Evolutionary conservation across 2,329 filamentous ascomycete species (phyloP), one percentile per base, ranked within the genome.

Genomic region (Trichothecium roseum): DNA sequence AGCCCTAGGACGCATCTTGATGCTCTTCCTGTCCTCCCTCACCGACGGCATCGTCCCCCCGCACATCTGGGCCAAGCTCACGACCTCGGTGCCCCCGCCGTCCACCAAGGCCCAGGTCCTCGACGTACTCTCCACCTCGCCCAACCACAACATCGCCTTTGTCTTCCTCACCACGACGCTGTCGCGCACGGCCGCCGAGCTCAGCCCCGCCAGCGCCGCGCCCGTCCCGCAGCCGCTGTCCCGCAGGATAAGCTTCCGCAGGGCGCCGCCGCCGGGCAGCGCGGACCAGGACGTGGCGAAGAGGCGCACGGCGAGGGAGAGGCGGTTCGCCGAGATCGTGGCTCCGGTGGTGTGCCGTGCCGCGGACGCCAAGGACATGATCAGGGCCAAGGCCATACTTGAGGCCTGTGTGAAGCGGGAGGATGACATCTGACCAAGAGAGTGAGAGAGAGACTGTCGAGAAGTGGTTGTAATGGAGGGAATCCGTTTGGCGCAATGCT

Each of bases 111-210:
- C 57, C 0, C 51, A 59, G 3, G 55, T 91, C 2, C 72, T 94
- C 5, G 88, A 95, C 45, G 70, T 81, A 3, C 68, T 95, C 3
- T 72, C 81, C 0, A 64, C 72, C 2, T 70, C 75, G 0, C 83
- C 86, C 0, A 80, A 81, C 34, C 82, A 94, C 58, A 91, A 86
- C 51, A 88, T 94, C 37, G 82, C 83, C 0, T 94, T 95, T 50
- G 83, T 94, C 3, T 87, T 95, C 44, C 63, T 95, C 13, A 85
- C 81, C 0, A 78, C 84, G 8, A 88, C 87, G 58, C 67, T 95
- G 1, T 60, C 66, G 3, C 64, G 67, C 4, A 59, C 74, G 2
- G 60, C 66, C 2, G 53, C 60, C 1, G 72, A 77, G 37, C 54
- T 77, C 5, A 55, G 54, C 51, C 28, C 68, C 46, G 17, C 32